Evolutionary conservation across 2,329 filamentous ascomycete species (phyloP), one percentile per base, ranked within the genome.

Genomic region (Ceratocystiopsis brevicomis): DNA sequence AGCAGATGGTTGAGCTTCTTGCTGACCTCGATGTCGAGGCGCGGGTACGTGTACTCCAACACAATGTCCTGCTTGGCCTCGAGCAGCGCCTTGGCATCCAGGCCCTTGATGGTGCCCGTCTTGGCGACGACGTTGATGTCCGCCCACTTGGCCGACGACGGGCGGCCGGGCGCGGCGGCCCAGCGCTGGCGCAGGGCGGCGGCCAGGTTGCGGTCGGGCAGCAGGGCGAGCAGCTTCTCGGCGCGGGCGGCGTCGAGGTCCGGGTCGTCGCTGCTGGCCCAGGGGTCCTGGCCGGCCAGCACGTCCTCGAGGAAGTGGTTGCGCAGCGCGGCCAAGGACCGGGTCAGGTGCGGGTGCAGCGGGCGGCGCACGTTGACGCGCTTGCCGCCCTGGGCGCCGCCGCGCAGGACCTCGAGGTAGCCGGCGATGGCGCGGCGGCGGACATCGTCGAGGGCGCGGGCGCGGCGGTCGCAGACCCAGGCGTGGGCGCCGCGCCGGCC

Each of bases 1-100:
- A 98, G 77, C 69, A 98, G 75, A 70, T 98, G 90, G 64, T 95
- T 96, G 45, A 93, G 75, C 59, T 95, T 94, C 68, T 96, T 96
- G 56, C 82, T 90, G 57, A 98, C 90, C 60, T 94, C 86, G 48
- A 90, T 87, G 67, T 98, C 90, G 44, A 98, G 81, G 36, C 90
- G 80, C 3, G 90, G 90, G 60, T 98, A 98, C 8, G 90, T 95
- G 63, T 98, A 96, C 62, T 98, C 90, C 30, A 98, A 73, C 4
- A 96, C 78, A 48, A 98, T 82, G 56, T 96, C 90, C 59, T 95
- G 86, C 62, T 95, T 96, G 18, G 86, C 85, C 54, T 95, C 84
- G 10, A 81, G 71, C 13, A 98, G 69, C 3, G 78, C 75, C 49
- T 71, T 75, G 0, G 76, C 60, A 51, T 90, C 78, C n/a, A 94